Conservation (phyloP, 345 rosid genomes). For the Camelina laxa region DNA sequence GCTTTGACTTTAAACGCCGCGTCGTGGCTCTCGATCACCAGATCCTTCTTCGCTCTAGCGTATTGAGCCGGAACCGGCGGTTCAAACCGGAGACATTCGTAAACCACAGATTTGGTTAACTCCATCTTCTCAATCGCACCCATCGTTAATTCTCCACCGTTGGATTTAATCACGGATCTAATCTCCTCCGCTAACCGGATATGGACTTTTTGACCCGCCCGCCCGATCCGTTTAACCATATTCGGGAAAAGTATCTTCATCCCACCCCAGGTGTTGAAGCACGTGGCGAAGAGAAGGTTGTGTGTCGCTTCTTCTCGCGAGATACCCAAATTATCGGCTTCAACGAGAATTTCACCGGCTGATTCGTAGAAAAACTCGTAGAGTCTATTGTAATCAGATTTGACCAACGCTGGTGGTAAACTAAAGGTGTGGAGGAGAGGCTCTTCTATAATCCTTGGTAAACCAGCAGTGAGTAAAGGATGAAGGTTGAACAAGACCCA, state of each 20-base stretch:
- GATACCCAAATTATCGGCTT: constrained; percentile 70
- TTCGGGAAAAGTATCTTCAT: constrained; percentile 70
- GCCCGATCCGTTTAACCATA: constrained; percentile 71
- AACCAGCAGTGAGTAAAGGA: constrained; percentile 62
- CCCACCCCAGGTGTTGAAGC: constrained; percentile 92
- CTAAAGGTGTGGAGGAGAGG: constrained; percentile 58
- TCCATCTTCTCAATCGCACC: constrained; percentile 76
- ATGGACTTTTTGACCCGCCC: constrained; percentile 67
- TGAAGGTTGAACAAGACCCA: constrained; percentile 77
- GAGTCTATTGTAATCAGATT: constrained; percentile 71
- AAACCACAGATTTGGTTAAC: constrained; percentile 76
- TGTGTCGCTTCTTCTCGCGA: constrained; percentile 85
- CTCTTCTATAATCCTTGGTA: constrained; percentile 63
- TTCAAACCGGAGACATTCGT: constrained; percentile 79
- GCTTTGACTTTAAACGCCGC: constrained; percentile 69
- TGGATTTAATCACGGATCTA: constrained; percentile 61
- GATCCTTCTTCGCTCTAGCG: constrained; percentile 70
- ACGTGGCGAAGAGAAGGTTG: constrained; percentile 78
- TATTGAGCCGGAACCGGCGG: constrained; percentile 84
- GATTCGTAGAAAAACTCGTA: constrained; percentile 71
- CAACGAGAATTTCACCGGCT: constrained; percentile 61
- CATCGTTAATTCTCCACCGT: constrained; percentile 77
- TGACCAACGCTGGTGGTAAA: constrained; percentile 65
- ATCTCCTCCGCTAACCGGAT: constrained; percentile 70
- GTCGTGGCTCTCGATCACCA: constrained; percentile 81